Evolutionary conservation across 352 stramenopile genomes (phyloP), one percentile per base, ranked within the genome.

Genomic region (Globisporangium yorkense): DNA sequence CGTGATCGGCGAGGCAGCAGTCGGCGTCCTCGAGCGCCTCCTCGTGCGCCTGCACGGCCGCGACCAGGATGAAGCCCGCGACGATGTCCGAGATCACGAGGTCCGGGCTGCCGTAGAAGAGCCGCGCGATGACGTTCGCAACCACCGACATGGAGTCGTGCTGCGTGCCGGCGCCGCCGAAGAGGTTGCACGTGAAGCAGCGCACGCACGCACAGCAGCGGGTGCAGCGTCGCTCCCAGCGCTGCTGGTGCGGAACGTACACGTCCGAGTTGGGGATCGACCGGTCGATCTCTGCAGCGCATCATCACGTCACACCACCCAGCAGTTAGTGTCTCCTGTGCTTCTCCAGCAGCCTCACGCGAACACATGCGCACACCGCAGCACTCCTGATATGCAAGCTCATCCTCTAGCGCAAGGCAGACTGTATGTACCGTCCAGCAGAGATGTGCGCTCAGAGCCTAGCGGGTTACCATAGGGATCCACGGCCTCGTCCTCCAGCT

Each of bases 81-180:
- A 94, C 75, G 56, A 95, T 92, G 54, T 95, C 86, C 59, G 86
- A 95, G 41, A 94, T 88, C 18, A 95, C 86, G 35, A 95, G 79
- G 54, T 95, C 84, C 3, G 84, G 86, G 53, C 80, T 94, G 13
- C 86, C 86, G 56, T 94, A 93, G 48, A 95, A 95, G 41, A 95
- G 77, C 10, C 84, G 74, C 10, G 84, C 86, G 50, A 94, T 77
- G 24, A 95, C 86, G 21, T 88, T 91, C 1, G 86, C 86, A 51
- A 95, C 86, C 12, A 92, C 80, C 0, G 86, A 92, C 84, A 95
- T 95, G 40, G 82, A 91, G 67, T 94, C 86, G 56, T 91, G 83
- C 43, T 85, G 75, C 15, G 84, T 95, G n/a, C 83, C 82, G 12
- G 80, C 73, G 47, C 86, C 86, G 37, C 86, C 86, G 62, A 95